Percentiles rank a stretch among this genome's conserved stretches.
These are phyloP conservation scores for Xylariaceae sp. DNA, from an alignment of 2,329 filamentous ascomycete genomes.

Conservation along the genomic window DNA sequence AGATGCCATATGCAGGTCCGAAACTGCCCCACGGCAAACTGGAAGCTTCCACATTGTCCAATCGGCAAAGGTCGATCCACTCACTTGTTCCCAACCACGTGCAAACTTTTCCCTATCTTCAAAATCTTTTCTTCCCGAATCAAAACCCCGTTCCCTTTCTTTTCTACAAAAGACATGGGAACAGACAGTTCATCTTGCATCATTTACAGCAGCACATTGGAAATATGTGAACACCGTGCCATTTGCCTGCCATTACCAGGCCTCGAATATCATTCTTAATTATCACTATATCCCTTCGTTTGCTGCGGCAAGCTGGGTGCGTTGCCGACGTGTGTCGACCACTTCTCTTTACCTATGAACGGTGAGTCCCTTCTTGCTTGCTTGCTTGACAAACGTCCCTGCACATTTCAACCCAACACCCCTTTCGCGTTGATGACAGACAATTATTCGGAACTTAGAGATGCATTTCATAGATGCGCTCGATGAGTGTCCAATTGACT, in stretches of 20 bases:
- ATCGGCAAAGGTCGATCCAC: no score
- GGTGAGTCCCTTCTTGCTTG: conserved; percentile 7
- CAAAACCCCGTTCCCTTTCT: neutral
- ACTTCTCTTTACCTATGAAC: conserved; percentile 7
- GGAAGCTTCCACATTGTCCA: neutral
- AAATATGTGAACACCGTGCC: conserved; percentile 15
- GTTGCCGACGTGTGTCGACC: neutral
- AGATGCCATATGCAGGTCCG: neutral
- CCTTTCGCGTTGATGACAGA: conserved; percentile 57
- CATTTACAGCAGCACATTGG: conserved; percentile 1
- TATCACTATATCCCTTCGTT: neutral
- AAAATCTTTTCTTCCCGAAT: neutral
- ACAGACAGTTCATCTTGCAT: conserved; percentile 1
- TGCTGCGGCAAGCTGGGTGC: neutral
- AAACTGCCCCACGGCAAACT: neutral
- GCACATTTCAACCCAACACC: neutral
- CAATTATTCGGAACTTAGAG: conserved; percentile 51
- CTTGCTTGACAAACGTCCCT: neutral
- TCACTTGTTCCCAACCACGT: neutral
- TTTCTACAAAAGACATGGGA: neutral
- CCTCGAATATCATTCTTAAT: conserved; percentile 1
- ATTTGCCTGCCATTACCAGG: conserved; percentile 11
- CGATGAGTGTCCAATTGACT: conserved; percentile 71
- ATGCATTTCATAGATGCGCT: conserved; percentile 44
- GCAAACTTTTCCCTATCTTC: conserved; percentile 1